Base-by-base conservation (phyloP, 2,329 filamentous ascomycete genomes). In the Pseudocercospora fuligena region DNA sequence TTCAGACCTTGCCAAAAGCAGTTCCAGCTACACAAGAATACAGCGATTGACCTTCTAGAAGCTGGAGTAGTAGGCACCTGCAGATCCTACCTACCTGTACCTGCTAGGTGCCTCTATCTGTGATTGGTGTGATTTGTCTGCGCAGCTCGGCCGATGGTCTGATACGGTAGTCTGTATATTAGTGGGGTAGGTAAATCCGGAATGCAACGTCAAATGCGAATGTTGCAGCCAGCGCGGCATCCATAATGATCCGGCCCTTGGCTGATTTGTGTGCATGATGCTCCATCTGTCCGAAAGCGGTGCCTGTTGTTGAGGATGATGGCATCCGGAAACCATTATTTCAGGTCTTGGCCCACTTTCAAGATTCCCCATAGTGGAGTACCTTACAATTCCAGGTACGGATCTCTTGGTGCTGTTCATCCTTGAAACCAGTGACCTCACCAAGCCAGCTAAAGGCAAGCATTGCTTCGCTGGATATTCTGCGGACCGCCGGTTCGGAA, bases 381-480 rank as follows among this genome's bases (percentile, higher is more conserved):
- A 58, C 31, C 9, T 58, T 31, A 58, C 56, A 25, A 29, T 43
- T 16, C 56, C 31, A 58, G 56, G 56, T 43, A 36, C 29, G 56
- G 56, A 58, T 43, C 7, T 58, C 9, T 12, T 40, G 21, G 23
- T 58, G 9, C 56, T 56, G 47, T 56, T 23, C 56, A 58, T 25
- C 31, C 56, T 58, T 40, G 56, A 40, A 23, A 57, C 12, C 31
- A 23, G 19, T 58, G 56, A 58, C 56, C 56, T 58, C 56, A 58
- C 33, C 56, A 43, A 43, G 29, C 31, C 29, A 40, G 56, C 33
- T 12, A n/a, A 19, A 58, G 19, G 11, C 56, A 29, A 36, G 56
- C 56, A 61, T 61, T 31, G 59, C 59, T 21, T n/a, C n/a, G 43
- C 25, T 61, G 59, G 59, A 16, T 49, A 46, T 51, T 49, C 49